These are phyloP conservation scores for Zygoascus flipseniorum DNA, from an alignment of 805 yeast genomes.

Conservation along the genomic window DNA sequence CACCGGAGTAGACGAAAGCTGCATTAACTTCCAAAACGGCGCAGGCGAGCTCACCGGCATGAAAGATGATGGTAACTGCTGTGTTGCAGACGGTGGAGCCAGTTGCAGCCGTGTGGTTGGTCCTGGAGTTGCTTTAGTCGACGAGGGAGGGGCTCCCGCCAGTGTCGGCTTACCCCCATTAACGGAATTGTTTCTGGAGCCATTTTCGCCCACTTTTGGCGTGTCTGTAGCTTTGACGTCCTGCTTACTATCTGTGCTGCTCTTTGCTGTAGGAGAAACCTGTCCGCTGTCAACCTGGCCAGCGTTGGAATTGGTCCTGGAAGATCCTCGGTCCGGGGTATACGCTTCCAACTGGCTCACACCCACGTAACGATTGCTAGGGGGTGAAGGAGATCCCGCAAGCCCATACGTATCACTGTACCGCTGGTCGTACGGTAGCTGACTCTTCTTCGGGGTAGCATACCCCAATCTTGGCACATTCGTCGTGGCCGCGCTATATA, in stretches of 20 bases:
- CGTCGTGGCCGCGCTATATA: neutral
- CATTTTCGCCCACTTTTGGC: neutral
- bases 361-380: constrained; percentile 11
- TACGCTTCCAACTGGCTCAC: constrained; percentile 50
- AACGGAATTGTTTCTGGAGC: neutral
- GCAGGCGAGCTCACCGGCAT: constrained; percentile 70
- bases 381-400: constrained; percentile 10
- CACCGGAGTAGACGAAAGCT: constrained; percentile 36
- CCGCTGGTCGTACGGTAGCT: neutral
- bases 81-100: constrained; percentile 31
- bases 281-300: neutral
- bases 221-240: neutral
- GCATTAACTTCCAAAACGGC: constrained; percentile 80
- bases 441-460: constrained; percentile 13
- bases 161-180: neutral
- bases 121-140: constrained; percentile 1
- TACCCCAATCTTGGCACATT: neutral
- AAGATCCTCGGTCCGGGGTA: constrained; percentile 51
- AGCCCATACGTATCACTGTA: constrained; percentile 17
- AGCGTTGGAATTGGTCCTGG: neutral
- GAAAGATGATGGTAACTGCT: constrained; percentile 35
- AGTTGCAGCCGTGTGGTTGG: constrained; percentile 17
- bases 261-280: neutral
- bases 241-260: neutral
- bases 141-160: neutral